Base-by-base conservation (phyloP, 2,329 filamentous ascomycete species). In the Botryotinia calthae region DNA sequence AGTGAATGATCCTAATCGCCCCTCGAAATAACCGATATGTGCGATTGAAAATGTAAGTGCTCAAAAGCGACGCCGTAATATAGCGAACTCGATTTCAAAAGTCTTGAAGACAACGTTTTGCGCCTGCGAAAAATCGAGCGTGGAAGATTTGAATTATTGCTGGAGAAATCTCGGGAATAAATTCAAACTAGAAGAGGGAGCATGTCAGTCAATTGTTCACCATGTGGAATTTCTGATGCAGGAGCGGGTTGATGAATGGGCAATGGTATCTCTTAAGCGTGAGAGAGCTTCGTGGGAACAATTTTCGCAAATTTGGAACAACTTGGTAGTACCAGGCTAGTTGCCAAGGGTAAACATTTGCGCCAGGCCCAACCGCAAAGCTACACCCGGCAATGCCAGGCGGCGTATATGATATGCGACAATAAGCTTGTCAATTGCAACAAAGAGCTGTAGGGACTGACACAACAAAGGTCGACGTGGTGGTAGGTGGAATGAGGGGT, bases 111-210 rank as follows among this genome's bases (percentile, higher is more conserved):
- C 73, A 78, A 78, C 74, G 76, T 74, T 79, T 56, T 77, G 79
- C 79, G 77, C 78, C 77, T 78, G 76, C 75, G 75, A 74, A 77
- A 75, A 76, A 74, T 78, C 75, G 76, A 76, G 75, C 73, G 76
- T 73, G 78, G 77, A 77, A 75, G 79, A 78, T 75, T 73, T 76
- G 75, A 75, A 64, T 68, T 74, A 75, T 79, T 76, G 77, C 77
- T 76, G 76, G 78, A 78, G 74, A 76, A 65, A 78, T 78, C 74
- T 77, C 74, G 74, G 75, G 72, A 76, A 77, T 76, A 73, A 78
- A 72, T 78, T 77, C 78, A 77, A 79, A 77, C 79, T 80, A 74
- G 70, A 68, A 67, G 73, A 61, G 73, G 70, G 62, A 56, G 70
- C 62, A 31, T n/a, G 73, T 80, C 74, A 80, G 78, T 77, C 73